Base-by-base conservation (phyloP, 129 eudicot species). In the Silybum marianum region DNA sequence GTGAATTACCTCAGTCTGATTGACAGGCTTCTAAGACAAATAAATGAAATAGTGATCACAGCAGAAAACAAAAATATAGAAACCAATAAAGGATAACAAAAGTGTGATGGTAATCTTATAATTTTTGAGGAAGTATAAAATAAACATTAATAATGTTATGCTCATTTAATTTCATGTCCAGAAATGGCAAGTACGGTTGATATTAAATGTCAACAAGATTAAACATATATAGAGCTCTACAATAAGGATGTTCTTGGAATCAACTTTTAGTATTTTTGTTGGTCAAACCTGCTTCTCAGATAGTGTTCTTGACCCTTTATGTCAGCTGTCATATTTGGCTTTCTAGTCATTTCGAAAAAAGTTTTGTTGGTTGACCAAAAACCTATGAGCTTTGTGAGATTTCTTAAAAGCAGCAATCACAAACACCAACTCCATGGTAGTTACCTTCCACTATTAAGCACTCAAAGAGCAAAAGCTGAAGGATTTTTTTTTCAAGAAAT, bases 301-400 rank as follows among this genome's bases (percentile, higher is more conserved):
- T 58, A 51, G 30, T 6, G 51, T 30, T 76, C 63, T 54, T 62
- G 26, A 76, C 21, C 21, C 71, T 76, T 58, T 9, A 26, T 30
- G 28, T n/a, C 30, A 18, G 46, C 58, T 75, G 30, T 54, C 44
- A 75, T 75, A 75, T 75, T 18, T 58, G 79, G 79, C 42, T 51
- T 26, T 32, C 36, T 75, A 25, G 54, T 48, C 69, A 62, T 62
- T 62, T 2, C 21, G 69, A 21, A 60, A 19, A 62, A 12, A 62
- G 26, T 62, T 62, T 62, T 62, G 68, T n/a, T n/a, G 68, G 25
- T 62, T 62, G 24, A 60, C 26, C 68, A 62, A n/a, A n/a, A 6
- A 21, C 69, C 54, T 39, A n/a, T 13, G 0, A 34, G 54, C 28
- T 51, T 76, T 22, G 21, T 32, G n/a, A 51, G 10, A 51, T 26